Evolutionary conservation across 768 basidiomycete species (phyloP), one percentile per base, ranked within the genome.

Genomic region (Trametes villosa): DNA sequence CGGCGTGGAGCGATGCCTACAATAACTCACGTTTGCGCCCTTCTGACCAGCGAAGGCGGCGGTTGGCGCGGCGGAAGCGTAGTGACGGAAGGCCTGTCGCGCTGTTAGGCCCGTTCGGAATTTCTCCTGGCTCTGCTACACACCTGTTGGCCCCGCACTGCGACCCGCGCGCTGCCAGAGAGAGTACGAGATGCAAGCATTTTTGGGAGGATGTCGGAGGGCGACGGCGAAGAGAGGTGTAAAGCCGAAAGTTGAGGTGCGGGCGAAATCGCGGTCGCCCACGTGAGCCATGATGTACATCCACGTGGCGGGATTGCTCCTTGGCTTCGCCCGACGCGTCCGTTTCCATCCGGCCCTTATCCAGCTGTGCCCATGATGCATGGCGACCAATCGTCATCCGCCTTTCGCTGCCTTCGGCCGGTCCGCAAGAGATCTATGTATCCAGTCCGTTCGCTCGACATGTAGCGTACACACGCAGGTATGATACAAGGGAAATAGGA

Each of bases 31-130:
- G 75, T 91, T 89, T 72, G 84, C 80, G 68, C 86, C 88, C 81
- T 96, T 96, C 81, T 92, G 85, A 57, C 92, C 92, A 76, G 91
- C 86, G 78, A 94, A 97, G 62, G 88, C 86, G 71, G 93, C 92
- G 50, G 95, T 94, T 30, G 96, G 90, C 51, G 91, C 75, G 34
- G 83, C 79, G 46, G 87, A 83, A 65, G 92, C 91, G 71, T 89
- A 92, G 56, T 76, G 75, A 69, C 91, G 81, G 68, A 80, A 71
- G 56, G 79, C 65, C 87, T 89, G 59, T 41, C 59, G n/a, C 42
- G 31, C 36, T 12, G 36, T 54, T 30, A 59, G 53, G 34, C 38
- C 12, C 11, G 31, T 27, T 42, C n/a, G 9, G 8, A n/a, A 15
- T 12, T 22, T n/a, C n/a, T 5, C 27, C 31, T 53, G 27, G 48